Percentiles rank a stretch among this genome's conserved stretches.
Evolutionary conservation across 106 monocot species (phyloP).

Genomic region (Narthecium ossifragum): DNA sequence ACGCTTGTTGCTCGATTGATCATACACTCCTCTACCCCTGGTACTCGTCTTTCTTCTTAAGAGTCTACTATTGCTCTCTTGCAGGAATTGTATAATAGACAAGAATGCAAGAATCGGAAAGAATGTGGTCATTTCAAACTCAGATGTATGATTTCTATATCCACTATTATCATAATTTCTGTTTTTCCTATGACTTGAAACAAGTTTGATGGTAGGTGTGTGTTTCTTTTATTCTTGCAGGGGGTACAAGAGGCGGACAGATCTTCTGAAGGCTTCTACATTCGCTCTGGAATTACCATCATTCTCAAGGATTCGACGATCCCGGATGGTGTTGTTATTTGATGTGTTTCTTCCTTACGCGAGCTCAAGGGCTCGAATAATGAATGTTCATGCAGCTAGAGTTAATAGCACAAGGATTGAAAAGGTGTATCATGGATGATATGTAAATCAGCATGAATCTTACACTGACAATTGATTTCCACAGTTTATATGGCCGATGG

Average conservation of each 20-base stretch:
- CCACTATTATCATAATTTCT: neutral
- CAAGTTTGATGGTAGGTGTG: neutral
- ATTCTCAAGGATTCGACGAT: conserved; percentile 56
- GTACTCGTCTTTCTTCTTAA: neutral
- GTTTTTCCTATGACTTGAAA: neutral
- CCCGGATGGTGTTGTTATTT: conserved; percentile 44
- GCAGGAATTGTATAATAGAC: conserved; percentile 69
- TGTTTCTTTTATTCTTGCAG: conserved; percentile 15
- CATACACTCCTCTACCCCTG: neutral
- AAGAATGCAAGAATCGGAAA: conserved; percentile 80
- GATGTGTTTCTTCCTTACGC: conserved; percentile 3
- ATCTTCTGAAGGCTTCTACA: conserved; percentile 56
- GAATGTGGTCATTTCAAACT: conserved; percentile 54
- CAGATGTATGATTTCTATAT: conserved; percentile 32
- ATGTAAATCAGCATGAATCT: too few relatives aligned
- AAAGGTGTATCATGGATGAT: too few relatives aligned
- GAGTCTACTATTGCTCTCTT: neutral
- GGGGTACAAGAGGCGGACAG: conserved; percentile 54
- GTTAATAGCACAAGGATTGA: too few relatives aligned
- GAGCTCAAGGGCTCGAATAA: too few relatives aligned
- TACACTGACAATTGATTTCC: too few relatives aligned
- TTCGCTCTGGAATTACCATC: conserved; percentile 49
- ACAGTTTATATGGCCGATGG: too few relatives aligned
- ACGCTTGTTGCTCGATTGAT: too few relatives aligned
- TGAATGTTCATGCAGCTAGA: too few relatives aligned